Base-by-base conservation (phyloP, 1,139 yeast genomes). In the Sugiyamaella neomexicana region DNA sequence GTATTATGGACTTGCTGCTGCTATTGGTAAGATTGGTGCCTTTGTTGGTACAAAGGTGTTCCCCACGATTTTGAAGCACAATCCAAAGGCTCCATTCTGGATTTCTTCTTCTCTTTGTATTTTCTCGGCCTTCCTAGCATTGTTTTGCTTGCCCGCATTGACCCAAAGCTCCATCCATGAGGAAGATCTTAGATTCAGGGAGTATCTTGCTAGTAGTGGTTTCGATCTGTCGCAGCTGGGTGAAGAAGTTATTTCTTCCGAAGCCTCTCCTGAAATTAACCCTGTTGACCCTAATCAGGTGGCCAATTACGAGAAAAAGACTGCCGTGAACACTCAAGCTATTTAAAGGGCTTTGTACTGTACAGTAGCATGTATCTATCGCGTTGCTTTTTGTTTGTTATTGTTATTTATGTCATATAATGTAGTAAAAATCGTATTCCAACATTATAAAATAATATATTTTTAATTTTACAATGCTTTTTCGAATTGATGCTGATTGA, bases 1-100 rank as follows among this genome's bases (percentile, higher is more conserved):
- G 65, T 88, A 87, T 72, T 91, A 91, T 69, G 95, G 95, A 63
- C 79, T 89, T 63, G 93, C 96, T 46, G 97, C 97, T 56, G 96
- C 96, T 29, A 65, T 83, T 53, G 97, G 96, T 66, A 90, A 90
- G 71, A 77, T 89, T 58, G 97, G 97, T 66, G 97, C 96, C 1
- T 90, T 89, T 68, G 89, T 85, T 31, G 97, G 97, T 57, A 84
- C 95, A 46, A 89, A 85, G 71, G 85, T 86, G 29, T 91, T 91
- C 81, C 96, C 97, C 46, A 79, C 80, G 50, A 81, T 86, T 60
- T 81, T 83, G 60, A 75, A 73, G 58, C 68, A 71, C 52, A 74
- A 75, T 58, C 75, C 78, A n/a, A 83, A 81, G 69, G 86, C 86
- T 55, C 95, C 97, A 53, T 89, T 89, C 70, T 89, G 83, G 76